A percentile compares a stretch with the other conserved stretches of the same genome.
These are phyloP conservation scores for Lactifluus subvellereus DNA, from an alignment of 768 basidiomycete genomes.

Conservation along the genomic window DNA sequence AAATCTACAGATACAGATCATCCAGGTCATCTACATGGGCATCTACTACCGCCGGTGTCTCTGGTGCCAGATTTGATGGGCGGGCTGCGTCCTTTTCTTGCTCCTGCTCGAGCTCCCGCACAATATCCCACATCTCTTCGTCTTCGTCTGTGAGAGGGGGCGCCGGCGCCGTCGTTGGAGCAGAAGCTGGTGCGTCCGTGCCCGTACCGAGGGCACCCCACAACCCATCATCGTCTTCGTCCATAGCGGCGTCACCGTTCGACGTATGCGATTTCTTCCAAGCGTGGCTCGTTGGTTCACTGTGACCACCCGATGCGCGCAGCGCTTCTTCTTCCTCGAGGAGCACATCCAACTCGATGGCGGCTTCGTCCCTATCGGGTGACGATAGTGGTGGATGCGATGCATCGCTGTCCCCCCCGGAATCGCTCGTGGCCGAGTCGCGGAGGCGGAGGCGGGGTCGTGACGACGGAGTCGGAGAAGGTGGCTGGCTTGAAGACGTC, in stretches of 20 bases:
- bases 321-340: conserved; percentile 22
- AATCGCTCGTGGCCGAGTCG: conserved; percentile 4
- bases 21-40: conserved; percentile 40
- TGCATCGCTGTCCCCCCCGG: conserved; percentile 15
- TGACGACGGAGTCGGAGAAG: conserved; percentile 10
- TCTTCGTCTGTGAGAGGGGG: conserved; percentile 37
- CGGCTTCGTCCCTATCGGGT: conserved; percentile 11
- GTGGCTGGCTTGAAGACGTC: conserved; percentile 6
- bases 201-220: conserved; percentile 31
- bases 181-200: conserved; percentile 4
- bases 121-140: conserved; percentile 68
- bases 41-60: neutral
- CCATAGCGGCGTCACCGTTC: conserved; percentile 20
- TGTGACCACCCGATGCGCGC: conserved; percentile 5
- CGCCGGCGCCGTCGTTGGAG: neutral
- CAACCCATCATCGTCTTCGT: conserved; percentile 35
- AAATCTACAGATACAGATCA: conserved; percentile 49
- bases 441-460: neutral
- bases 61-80: neutral
- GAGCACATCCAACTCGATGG: conserved; percentile 19
- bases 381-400: conserved; percentile 20
- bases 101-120: conserved; percentile 48
- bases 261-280: conserved; percentile 13
- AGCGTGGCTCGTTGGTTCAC: conserved; percentile 3
- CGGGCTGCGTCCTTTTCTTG: neutral